phyloP scores from a whole-genome alignment of 2,329 filamentous ascomycete species.

The Aspergillus udagawae region DNA sequence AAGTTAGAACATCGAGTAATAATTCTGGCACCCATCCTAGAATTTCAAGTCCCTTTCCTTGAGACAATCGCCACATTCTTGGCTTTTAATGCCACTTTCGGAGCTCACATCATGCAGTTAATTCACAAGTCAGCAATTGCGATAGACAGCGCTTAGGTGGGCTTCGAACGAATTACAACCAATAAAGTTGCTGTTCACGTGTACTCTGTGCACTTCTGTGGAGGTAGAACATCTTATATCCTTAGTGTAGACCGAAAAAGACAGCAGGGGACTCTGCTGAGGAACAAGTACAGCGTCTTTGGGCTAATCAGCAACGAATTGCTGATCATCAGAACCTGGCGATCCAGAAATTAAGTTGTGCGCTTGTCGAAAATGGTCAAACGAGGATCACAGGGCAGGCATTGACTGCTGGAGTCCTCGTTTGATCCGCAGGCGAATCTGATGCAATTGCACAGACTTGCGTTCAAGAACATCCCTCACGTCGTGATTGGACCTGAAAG shows the following conservation, averaged over 20 bases:
- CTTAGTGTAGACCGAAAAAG: neutral
- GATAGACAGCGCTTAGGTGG: neutral
- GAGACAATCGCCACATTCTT: too few species aligned
- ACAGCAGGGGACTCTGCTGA: neutral
- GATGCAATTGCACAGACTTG: slow-evolving; percentile 14
- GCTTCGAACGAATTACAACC: neutral
- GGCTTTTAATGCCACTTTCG: too few species aligned
- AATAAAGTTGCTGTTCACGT: neutral
- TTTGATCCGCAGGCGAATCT: slow-evolving; percentile 5
- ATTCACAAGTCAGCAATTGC: neutral
- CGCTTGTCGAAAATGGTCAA: neutral
- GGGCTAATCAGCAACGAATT: neutral
- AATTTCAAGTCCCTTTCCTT: too few species aligned
- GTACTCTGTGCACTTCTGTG: neutral
- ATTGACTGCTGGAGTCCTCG: slow-evolving; percentile 4
- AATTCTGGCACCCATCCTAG: too few species aligned
- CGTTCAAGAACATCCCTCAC: neutral
- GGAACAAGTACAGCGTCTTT: neutral
- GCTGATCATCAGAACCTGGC: neutral
- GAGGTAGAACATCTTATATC: neutral
- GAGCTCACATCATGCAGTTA: too few species aligned
- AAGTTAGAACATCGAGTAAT: too few species aligned
- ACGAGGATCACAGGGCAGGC: neutral
- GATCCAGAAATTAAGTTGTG: neutral
- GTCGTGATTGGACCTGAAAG: slow-evolving; percentile 21